Base-by-base conservation (phyloP, 2,329 filamentous ascomycete genomes). In the Fusarium beomiforme region DNA sequence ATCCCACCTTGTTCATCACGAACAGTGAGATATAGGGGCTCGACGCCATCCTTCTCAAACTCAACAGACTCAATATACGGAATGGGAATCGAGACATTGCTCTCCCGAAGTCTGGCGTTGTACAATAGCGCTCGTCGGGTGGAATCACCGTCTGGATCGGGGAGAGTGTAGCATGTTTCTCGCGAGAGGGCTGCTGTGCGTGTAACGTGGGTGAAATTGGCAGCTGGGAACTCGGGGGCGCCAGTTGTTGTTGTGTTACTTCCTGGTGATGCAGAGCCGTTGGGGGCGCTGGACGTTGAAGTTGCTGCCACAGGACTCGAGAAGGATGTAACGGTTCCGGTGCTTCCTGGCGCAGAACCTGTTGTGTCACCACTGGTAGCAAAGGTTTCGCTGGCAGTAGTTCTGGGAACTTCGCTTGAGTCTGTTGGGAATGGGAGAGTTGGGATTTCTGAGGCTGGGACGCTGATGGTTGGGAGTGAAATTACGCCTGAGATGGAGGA, bases 31-130 rank as follows among this genome's bases (percentile, higher is more conserved):
- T 78, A 82, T 3, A 81, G 51, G 0, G 81, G 80, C 6, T 77
- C 69, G 3, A 81, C 59, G 2, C 77, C 79, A 19, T 78, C 74
- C 6, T 68, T 71, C 24, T 79, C 75, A 49, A 82, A 79, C 43
- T 78, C 76, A 24, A 83, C 74, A 0, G 81, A 79, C 51, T 83
- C 79, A 6, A 83, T 78, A 47, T 80, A 83, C 0, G 81, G 80
- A 24, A 77, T 74, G 2, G 80, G 79, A 9, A 82, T 78, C 0
- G 78, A 74, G 19, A 73, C 64, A 33, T 81, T 80, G 4, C 67
- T 64, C 49, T 79, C 78, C 13, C 67, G 76, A 10, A 78, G 62
- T 9, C 76, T 76, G 17, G 73, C 70, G 44, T 80, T 81, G 46
- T 78, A 78, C n/a, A 83, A 51, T 8, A 77, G 57, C 0, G 79